These are phyloP conservation scores for Cyclotella choctawhatcheeana DNA, from an alignment of 108 stramenopile species.

Conservation along the genomic window DNA sequence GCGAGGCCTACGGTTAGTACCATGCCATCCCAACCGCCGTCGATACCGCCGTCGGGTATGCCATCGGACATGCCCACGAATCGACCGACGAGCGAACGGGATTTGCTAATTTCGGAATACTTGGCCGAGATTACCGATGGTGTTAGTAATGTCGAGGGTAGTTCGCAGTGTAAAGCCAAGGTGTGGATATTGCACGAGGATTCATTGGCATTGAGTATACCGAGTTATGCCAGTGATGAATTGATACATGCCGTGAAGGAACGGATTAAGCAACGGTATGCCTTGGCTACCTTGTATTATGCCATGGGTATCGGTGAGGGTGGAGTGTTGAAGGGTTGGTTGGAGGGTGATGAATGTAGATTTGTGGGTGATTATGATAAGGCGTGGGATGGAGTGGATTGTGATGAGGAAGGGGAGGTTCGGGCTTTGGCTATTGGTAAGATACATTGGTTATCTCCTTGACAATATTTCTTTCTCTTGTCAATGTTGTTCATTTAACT, in stretches of 20 bases:
- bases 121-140: conserved; percentile 34
- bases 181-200: conserved; percentile 61
- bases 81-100: conserved; percentile 22
- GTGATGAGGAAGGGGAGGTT: conserved; percentile 61
- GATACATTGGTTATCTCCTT: conserved; percentile 33
- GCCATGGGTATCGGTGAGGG: conserved; percentile 44
- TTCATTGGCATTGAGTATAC: conserved; percentile 21
- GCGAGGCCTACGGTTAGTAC: conserved; percentile 14
- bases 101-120: conserved; percentile 23
- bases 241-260: conserved; percentile 32
- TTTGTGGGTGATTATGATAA: conserved; percentile 35
- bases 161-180: conserved; percentile 62
- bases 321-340: conserved; percentile 58
- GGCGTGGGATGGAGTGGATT: conserved; percentile 62
- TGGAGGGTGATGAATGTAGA: conserved; percentile 73
- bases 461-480: no score
- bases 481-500: no score
- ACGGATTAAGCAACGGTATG: conserved; percentile 69
- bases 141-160: conserved; percentile 27
- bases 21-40: conserved; percentile 6
- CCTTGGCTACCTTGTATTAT: conserved; percentile 70
- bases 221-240: conserved; percentile 8
- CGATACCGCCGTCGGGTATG: background rate
- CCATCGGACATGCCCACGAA: conserved; percentile 5
- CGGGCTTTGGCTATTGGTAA: conserved; percentile 62